These are phyloP conservation scores for Trichopus zeylanicus DNA, from an alignment of 116 monocot genomes.

Conservation along the genomic window DNA sequence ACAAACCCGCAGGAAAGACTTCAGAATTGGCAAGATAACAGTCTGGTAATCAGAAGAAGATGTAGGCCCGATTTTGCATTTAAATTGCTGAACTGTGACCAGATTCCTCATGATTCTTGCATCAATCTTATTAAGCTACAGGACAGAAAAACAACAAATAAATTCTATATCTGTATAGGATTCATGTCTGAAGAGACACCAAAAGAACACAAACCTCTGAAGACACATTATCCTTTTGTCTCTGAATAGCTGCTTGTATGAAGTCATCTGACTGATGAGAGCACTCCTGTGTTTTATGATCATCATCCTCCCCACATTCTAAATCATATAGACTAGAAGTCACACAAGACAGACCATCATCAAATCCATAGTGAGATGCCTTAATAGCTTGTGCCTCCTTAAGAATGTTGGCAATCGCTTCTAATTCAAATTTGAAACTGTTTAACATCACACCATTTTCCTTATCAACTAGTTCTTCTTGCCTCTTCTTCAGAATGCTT, in stretches of 20 bases:
- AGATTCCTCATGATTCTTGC: constrained; percentile 68
- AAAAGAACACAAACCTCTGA: constrained; percentile 43
- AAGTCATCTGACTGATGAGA: constrained; percentile 58
- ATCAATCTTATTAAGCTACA: constrained; percentile 85
- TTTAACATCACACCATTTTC: constrained; percentile 35
- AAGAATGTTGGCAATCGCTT: constrained; percentile 58
- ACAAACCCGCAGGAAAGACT: constrained; percentile 71
- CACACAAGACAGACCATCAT: constrained; percentile 44
- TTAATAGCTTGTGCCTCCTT: constrained; percentile 70
- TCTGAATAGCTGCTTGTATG: constrained; percentile 50
- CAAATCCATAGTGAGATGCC: constrained; percentile 57
- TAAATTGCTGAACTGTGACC: constrained; percentile 49
- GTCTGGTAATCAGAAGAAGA: constrained; percentile 68
- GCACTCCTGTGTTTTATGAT: constrained; percentile 52
- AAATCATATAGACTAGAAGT: constrained; percentile 52
- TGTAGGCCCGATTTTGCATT: constrained; percentile 68
- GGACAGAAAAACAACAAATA: constrained; percentile 1
- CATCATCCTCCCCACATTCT: constrained; percentile 50
- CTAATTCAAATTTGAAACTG: constrained; percentile 47
- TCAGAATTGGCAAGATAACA: constrained; percentile 71
- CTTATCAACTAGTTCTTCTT: constrained; percentile 56
- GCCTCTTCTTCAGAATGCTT: constrained; percentile 44
- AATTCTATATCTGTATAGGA: neutral
- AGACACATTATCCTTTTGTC: constrained; percentile 62
- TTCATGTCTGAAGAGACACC: neutral